Evolutionary conservation across 257 asterid genomes (phyloP).

Genomic region (Paraleonurus japonicus): DNA sequence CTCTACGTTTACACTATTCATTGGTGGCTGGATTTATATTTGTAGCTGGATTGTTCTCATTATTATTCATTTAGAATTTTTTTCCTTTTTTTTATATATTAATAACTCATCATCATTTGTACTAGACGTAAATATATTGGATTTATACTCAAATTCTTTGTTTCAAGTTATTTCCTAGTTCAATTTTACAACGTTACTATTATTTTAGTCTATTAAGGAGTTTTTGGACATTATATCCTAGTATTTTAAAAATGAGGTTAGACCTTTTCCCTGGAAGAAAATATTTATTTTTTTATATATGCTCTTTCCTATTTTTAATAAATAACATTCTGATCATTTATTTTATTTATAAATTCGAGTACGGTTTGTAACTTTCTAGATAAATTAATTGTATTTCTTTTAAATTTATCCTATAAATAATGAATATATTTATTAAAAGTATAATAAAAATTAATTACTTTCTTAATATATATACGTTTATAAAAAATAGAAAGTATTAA

Average conservation of each 20-base stretch:
- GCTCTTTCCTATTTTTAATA: no score
- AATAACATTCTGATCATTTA: no score
- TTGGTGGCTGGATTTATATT: conserved; percentile 7
- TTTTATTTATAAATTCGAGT: no score
- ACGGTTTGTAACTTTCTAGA: no score
- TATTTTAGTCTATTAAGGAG: no score
- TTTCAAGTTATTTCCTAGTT: neutral
- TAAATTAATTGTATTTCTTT: no score
- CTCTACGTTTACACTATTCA: conserved; percentile 15
- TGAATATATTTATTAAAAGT: no score
- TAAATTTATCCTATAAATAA: no score
- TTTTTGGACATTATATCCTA: neutral
- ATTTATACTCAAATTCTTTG: neutral
- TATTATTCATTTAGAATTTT: conserved; percentile 24
- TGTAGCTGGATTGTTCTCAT: conserved; percentile 19
- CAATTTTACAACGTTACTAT: neutral
- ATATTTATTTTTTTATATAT: no score
- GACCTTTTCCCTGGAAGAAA: neutral
- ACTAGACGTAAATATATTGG: conserved; percentile 20
- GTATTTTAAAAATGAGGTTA: neutral
- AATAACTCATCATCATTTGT: neutral
- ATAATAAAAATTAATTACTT: no score
- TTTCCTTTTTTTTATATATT: neutral
- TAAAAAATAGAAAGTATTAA: no score
- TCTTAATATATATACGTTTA: no score